phyloP scores from a whole-genome alignment of 495 filamentous ascomycete species.

The Astrocystis sublimbata region DNA sequence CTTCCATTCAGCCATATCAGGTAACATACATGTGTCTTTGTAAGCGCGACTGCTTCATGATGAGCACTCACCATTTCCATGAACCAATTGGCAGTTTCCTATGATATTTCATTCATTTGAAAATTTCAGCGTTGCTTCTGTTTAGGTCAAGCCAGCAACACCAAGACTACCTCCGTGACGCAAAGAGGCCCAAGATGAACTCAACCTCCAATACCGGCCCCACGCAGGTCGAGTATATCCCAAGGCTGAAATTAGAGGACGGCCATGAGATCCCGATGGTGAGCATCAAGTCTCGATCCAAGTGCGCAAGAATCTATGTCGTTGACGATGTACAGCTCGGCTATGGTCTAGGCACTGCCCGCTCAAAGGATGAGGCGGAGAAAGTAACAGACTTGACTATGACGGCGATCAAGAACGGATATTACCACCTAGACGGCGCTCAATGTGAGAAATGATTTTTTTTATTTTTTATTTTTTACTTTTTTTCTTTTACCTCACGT shows the following conservation, averaged over 20 bases:
- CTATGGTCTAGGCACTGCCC: conserved; percentile 64
- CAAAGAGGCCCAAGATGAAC: conserved; percentile 32
- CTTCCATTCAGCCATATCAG: background rate
- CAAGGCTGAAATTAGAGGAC: conserved; percentile 66
- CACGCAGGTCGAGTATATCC: conserved; percentile 40
- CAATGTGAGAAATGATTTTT: conserved; percentile 51
- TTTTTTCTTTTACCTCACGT: background rate
- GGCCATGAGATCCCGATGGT: conserved; percentile 73
- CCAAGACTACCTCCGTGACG: background rate
- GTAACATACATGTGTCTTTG: background rate
- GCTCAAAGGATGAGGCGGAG: conserved; percentile 47
- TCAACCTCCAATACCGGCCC: conserved; percentile 33
- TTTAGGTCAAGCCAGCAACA: no score
- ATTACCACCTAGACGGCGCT: conserved; percentile 76
- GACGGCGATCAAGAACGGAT: conserved; percentile 69
- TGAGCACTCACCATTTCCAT: background rate
- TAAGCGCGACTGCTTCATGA: background rate
- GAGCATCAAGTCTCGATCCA: conserved; percentile 25
- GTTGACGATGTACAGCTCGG: conserved; percentile 54
- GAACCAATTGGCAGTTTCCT: background rate
- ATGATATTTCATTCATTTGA: background rate
- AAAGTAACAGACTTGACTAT: conserved; percentile 61
- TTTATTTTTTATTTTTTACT: background rate
- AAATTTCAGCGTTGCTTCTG: background rate
- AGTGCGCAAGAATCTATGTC: background rate